These are phyloP conservation scores for Verbascum thapsus DNA, from an alignment of 257 asterid genomes.

Conservation along the genomic window DNA sequence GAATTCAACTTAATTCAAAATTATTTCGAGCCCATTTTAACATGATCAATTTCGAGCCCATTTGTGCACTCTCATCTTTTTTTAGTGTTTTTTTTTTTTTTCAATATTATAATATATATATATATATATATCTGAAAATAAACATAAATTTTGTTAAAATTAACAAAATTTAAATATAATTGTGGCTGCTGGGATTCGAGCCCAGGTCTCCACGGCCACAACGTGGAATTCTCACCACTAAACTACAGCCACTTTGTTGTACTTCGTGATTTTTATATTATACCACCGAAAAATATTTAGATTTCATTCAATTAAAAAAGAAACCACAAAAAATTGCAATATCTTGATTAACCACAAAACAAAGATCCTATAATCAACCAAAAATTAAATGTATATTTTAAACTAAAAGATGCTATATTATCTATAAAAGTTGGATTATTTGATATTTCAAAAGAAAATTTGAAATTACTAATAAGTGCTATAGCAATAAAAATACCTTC, in stretches of 20 bases:
- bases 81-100: too few relatives aligned
- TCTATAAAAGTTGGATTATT: neutral
- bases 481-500: neutral
- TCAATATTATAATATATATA: too few relatives aligned
- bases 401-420: neutral
- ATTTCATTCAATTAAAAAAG: neutral
- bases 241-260: conserved; percentile 78
- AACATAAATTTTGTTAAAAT: too few relatives aligned
- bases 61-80: too few relatives aligned
- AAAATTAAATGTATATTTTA: conserved; percentile 13
- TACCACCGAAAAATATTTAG: neutral
- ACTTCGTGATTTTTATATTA: too few relatives aligned
- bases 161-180: too few relatives aligned
- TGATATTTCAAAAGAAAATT: neutral
- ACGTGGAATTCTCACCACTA: conserved; percentile 99
- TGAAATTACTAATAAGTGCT: neutral
- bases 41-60: too few relatives aligned
- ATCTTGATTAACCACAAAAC: neutral
- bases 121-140: too few relatives aligned
- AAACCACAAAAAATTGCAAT: conserved; percentile 12
- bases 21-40: too few relatives aligned
- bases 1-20: too few relatives aligned
- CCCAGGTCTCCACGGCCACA: conserved; percentile 99
- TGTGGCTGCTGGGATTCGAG: conserved; percentile 99
- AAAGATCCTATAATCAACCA: conserved; percentile 5